A percentile compares a stretch with the other conserved stretches of the same genome.
phyloP scores from a whole-genome alignment of 352 stramenopile genomes.

The Globisporangium nunn region DNA sequence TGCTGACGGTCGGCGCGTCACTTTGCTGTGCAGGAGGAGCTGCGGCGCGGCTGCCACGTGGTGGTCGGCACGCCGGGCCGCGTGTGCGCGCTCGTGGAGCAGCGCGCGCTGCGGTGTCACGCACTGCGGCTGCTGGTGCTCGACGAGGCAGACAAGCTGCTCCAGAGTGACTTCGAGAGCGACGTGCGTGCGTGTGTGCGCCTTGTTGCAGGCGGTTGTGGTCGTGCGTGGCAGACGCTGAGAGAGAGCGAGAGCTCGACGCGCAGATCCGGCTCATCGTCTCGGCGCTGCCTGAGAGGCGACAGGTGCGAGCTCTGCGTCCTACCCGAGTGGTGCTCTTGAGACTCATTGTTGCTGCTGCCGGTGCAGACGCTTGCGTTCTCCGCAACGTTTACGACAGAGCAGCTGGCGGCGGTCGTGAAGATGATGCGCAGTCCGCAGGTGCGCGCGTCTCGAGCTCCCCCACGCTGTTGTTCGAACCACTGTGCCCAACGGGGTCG shows the following conservation, averaged over 20 bases:
- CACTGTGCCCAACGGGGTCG: too few relatives aligned
- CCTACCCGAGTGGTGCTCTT: background rate
- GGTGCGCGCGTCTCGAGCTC: slow-evolving; percentile 12
- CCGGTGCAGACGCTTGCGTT: slow-evolving; percentile 53
- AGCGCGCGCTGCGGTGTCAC: slow-evolving; percentile 36
- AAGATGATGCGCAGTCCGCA: slow-evolving; percentile 59
- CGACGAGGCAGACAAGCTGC: slow-evolving; percentile 83
- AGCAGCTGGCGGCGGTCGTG: slow-evolving; percentile 45
- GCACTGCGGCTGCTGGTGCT: slow-evolving; percentile 56
- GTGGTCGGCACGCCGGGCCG: slow-evolving; percentile 68
- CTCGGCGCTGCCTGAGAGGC: slow-evolving; percentile 37
- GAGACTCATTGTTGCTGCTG: background rate
- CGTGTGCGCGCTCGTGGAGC: slow-evolving; percentile 61
- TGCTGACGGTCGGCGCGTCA: background rate
- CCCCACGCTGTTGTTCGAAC: too few relatives aligned
- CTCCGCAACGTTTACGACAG: slow-evolving; percentile 70
- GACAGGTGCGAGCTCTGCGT: slow-evolving; percentile 28
- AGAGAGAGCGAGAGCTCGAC: background rate
- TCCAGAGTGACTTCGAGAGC: slow-evolving; percentile 53
- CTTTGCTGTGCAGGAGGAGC: slow-evolving; percentile 11
- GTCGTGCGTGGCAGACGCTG: background rate
- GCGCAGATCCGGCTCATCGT: slow-evolving; percentile 56
- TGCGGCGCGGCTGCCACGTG: slow-evolving; percentile 46
- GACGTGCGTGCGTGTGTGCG: slow-evolving; percentile 25
- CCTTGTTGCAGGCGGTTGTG: background rate